A percentile compares a stretch with the other conserved stretches of the same genome.
Conservation (phyloP, 495 filamentous ascomycete species). For the Penicillium canariense region DNA sequence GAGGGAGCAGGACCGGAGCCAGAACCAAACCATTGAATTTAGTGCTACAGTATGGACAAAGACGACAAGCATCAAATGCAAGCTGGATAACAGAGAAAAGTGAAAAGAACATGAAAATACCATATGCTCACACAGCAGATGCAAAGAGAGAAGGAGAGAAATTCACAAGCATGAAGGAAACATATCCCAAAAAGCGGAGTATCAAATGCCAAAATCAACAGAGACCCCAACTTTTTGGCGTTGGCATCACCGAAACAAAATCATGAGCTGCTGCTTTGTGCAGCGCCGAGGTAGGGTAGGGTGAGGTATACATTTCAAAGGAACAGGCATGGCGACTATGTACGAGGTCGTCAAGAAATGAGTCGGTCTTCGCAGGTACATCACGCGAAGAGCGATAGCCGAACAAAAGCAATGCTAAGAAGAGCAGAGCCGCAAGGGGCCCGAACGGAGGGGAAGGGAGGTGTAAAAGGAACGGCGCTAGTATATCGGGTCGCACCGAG, state of each 20-base stretch:
- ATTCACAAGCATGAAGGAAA: not conserved
- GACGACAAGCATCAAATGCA: not conserved
- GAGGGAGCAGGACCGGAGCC: too few species aligned
- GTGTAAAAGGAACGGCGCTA: not conserved
- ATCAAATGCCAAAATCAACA: not conserved
- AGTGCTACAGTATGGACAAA: not conserved
- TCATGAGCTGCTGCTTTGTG: not conserved
- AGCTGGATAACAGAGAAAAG: not conserved
- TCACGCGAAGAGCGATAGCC: constrained; percentile 19
- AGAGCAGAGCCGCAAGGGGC: not conserved
- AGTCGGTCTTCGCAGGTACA: constrained; percentile 21
- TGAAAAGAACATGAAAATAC: not conserved
- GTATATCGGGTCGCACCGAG: not conserved
- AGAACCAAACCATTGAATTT: too few species aligned
- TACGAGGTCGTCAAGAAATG: constrained; percentile 11
- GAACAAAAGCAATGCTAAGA: constrained; percentile 2
- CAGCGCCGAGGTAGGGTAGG: not conserved
- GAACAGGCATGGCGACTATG: constrained; percentile 15
- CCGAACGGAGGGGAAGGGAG: not conserved
- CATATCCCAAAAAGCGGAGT: not conserved
- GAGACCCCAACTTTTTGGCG: not conserved
- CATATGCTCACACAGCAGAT: not conserved
- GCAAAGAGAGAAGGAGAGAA: not conserved
- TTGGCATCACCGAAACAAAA: not conserved
- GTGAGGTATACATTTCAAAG: constrained; percentile 6